Conservation (phyloP, 106 monocot species). For the Xerophyta viscosa region DNA sequence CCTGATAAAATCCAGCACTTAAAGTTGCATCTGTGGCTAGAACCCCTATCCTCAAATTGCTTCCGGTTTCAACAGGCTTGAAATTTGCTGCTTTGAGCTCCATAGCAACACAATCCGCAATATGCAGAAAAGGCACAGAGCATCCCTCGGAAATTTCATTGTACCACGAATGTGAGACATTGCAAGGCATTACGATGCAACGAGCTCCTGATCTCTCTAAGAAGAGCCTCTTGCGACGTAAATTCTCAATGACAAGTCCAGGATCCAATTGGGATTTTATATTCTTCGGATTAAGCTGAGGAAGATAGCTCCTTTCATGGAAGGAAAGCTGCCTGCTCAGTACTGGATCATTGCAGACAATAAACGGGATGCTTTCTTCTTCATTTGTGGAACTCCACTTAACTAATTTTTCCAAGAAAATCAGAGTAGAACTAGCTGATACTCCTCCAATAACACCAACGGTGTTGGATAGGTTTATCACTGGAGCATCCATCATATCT, state of each 20-base stretch:
- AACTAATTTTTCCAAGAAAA: conserved; percentile 62
- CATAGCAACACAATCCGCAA: conserved; percentile 41
- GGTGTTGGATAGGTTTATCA: conserved; percentile 17
- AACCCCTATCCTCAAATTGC: conserved; percentile 42
- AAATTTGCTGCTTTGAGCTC: conserved; percentile 44
- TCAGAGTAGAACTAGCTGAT: conserved; percentile 37
- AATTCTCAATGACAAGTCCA: conserved; percentile 26
- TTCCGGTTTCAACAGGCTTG: conserved; percentile 58
- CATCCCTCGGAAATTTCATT: conserved; percentile 39
- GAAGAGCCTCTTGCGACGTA: conserved; percentile 37
- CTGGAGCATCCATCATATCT: conserved; percentile 3
- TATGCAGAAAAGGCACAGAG: conserved; percentile 61
- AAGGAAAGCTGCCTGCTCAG: conserved; percentile 16
- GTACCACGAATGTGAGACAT: conserved; percentile 40
- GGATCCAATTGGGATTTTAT: not conserved
- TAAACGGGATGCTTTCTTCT: conserved; percentile 36
- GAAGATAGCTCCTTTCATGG: conserved; percentile 5
- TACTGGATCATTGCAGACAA: conserved; percentile 50
- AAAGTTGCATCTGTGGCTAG: conserved; percentile 22
- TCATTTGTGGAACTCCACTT: conserved; percentile 21
- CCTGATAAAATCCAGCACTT: conserved; percentile 28
- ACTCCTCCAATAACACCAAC: conserved; percentile 56
- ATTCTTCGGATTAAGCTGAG: not conserved
- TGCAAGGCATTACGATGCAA: conserved; percentile 73
- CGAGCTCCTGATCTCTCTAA: conserved; percentile 54